A percentile compares a stretch with the other conserved stretches of the same genome.
Conservation (phyloP, 2,329 filamentous ascomycete species). For the Plenodomus tracheiphilus region DNA sequence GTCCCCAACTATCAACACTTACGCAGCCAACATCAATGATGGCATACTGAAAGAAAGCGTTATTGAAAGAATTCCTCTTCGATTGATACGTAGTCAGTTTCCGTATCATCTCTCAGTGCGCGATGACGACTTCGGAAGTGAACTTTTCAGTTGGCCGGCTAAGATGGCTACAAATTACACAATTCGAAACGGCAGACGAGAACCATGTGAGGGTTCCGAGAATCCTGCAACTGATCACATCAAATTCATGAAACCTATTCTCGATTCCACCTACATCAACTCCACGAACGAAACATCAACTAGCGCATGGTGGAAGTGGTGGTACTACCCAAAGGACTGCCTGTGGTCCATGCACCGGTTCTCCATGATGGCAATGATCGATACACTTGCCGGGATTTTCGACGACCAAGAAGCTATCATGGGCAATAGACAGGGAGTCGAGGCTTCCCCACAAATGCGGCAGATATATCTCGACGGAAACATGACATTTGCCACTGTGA, state of each 20-base stretch:
- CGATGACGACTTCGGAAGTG: not conserved
- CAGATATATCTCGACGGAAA: constrained; percentile 1
- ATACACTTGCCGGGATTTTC: not conserved
- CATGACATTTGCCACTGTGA: constrained; percentile 2
- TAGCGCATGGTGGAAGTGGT: not conserved
- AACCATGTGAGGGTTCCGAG: not conserved
- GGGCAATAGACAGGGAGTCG: not conserved
- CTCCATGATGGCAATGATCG: not conserved
- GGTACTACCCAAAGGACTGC: constrained; percentile 1
- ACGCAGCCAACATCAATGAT: constrained; percentile 4
- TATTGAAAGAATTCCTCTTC: constrained; percentile 1
- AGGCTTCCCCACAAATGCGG: not conserved
- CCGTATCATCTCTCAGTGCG: not conserved
- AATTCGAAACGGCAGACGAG: not conserved
- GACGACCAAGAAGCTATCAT: not conserved
- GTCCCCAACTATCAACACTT: constrained; percentile 7
- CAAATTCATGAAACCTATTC: not conserved
- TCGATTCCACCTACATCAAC: not conserved
- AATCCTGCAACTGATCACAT: not conserved
- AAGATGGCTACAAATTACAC: not conserved
- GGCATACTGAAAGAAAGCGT: constrained; percentile 2
- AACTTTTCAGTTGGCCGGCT: not conserved
- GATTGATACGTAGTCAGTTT: not conserved
- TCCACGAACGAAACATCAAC: not conserved
- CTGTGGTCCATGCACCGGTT: constrained; percentile 8